Evolutionary conservation across 495 filamentous ascomycete species (phyloP).

Genomic region (Podospora sp.): DNA sequence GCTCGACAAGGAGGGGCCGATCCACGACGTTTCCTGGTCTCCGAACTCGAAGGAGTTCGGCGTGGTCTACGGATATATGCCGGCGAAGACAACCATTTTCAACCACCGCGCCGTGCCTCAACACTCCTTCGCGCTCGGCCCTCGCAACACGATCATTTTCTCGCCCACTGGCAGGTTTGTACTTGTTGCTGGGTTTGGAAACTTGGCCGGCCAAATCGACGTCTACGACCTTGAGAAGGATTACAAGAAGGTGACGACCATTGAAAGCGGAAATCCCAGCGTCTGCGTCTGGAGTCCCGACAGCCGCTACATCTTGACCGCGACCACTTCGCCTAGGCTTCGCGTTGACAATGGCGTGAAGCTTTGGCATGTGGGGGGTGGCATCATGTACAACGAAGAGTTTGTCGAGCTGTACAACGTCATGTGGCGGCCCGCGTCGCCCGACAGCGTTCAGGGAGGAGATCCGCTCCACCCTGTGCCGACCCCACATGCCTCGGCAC

Average conservation of each 20-base stretch:
- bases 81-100: constrained; percentile 96
- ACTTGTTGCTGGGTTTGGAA: constrained; percentile 94
- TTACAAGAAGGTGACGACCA: constrained; percentile 85
- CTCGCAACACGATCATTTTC: constrained; percentile 93
- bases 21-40: constrained; percentile 98
- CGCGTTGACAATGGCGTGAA: constrained; percentile 96
- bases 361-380: constrained; percentile 90
- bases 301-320: constrained; percentile 90
- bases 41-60: constrained; percentile 96
- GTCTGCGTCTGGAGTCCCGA: constrained; percentile 97
- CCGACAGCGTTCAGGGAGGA: constrained; percentile 59
- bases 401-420: constrained; percentile 94
- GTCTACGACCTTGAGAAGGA: constrained; percentile 94
- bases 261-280: constrained; percentile 93
- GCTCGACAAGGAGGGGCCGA: constrained; percentile 95
- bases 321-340: constrained; percentile 90
- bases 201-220: constrained; percentile 95
- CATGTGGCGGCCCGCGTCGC: constrained; percentile 78
- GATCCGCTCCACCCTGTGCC: constrained; percentile 79
- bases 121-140: constrained; percentile 80
- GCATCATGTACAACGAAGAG: constrained; percentile 91
- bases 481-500: constrained; percentile 78
- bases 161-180: constrained; percentile 93
- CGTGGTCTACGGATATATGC: constrained; percentile 97
- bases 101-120: constrained; percentile 78